A percentile compares a stretch with the other conserved stretches of the same genome.
Evolutionary conservation across 768 basidiomycete genomes (phyloP).

Genomic region (Termitomyces sp.): DNA sequence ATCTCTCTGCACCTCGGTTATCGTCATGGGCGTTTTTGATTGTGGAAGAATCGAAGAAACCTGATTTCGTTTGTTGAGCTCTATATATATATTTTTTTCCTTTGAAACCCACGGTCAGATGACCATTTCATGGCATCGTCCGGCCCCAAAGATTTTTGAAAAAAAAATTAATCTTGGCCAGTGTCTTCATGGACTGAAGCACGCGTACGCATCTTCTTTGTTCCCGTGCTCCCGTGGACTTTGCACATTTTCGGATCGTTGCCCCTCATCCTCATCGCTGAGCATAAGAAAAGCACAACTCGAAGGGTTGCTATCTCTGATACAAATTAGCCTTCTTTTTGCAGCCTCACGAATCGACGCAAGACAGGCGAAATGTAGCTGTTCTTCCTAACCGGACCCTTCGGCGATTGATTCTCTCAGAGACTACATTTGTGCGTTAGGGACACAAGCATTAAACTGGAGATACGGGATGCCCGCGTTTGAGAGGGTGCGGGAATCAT

Average conservation of each 20-base stretch:
- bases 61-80: background rate
- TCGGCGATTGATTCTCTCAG: no score
- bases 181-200: background rate
- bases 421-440: background rate
- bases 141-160: background rate
- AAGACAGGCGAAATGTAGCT: background rate
- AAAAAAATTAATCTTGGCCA: background rate
- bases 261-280: background rate
- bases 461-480: background rate
- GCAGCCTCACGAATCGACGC: background rate
- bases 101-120: constrained; percentile 12
- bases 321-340: background rate
- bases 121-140: background rate
- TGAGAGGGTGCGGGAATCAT: background rate
- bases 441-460: no score
- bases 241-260: background rate
- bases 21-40: constrained; percentile 47
- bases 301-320: no score
- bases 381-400: background rate
- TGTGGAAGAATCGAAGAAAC: constrained; percentile 37
- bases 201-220: background rate
- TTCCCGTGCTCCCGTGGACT: background rate
- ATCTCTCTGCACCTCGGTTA: constrained; percentile 52
- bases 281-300: background rate
- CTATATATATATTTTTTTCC: constrained; percentile 13